These are phyloP conservation scores for Gossypium raimondii DNA, from an alignment of 345 rosid species.

Conservation along the genomic window DNA sequence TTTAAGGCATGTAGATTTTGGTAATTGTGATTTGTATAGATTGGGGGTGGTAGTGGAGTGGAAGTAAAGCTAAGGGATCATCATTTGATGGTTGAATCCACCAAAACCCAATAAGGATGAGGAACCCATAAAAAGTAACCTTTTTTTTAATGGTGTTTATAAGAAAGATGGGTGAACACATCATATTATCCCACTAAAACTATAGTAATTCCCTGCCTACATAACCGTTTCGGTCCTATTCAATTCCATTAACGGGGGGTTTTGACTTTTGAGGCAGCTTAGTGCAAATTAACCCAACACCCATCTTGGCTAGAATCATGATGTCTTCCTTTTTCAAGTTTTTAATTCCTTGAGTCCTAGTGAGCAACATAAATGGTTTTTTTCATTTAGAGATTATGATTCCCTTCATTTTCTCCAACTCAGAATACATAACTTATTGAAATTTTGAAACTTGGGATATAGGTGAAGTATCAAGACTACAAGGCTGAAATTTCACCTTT, in stretches of 20 bases:
- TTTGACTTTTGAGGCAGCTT: background rate
- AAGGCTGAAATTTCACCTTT: conserved; percentile 11
- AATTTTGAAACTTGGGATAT: conserved; percentile 4
- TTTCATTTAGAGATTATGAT: no score
- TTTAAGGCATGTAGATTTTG: conserved; percentile 23
- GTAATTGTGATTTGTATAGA: background rate
- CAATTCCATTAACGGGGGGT: background rate
- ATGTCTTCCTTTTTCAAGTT: background rate
- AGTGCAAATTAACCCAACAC: background rate
- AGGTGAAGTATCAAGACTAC: background rate
- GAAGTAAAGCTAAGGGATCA: background rate
- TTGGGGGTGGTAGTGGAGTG: conserved; percentile 25
- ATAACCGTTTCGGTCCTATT: no score
- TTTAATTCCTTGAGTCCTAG: background rate
- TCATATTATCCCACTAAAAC: no score
- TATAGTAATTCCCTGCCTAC: no score
- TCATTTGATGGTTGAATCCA: background rate
- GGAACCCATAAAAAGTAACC: background rate
- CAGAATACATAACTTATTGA: background rate
- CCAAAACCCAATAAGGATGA: no score
- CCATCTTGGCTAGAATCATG: background rate
- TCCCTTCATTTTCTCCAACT: no score
- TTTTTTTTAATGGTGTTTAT: no score
- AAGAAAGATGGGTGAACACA: no score
- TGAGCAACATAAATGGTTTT: no score